A percentile compares a stretch with the other conserved stretches of the same genome.
These are phyloP conservation scores for Craterostigma plantagineum DNA, from an alignment of 257 asterid species.

Conservation along the genomic window DNA sequence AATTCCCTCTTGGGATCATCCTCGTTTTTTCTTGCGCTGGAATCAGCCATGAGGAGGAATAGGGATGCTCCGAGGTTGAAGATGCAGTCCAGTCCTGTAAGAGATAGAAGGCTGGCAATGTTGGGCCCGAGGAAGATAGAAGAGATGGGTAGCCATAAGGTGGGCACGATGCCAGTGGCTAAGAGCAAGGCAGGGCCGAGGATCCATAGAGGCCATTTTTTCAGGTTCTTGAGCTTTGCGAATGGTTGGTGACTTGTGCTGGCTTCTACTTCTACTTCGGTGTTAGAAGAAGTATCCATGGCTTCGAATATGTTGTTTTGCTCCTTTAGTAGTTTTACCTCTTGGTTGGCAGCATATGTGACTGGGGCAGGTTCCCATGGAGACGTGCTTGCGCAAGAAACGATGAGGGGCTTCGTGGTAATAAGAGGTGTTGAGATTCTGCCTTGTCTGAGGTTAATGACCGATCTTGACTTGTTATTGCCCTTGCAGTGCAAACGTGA, in stretches of 20 bases:
- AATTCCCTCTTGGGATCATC: conserved; percentile 4
- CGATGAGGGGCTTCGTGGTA: too few species aligned
- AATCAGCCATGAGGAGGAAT: conserved; percentile 86
- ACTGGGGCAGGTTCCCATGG: too few species aligned
- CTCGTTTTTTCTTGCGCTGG: conserved; percentile 41
- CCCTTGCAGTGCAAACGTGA: too few species aligned
- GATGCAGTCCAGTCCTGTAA: conserved; percentile 89
- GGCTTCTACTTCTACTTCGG: too few species aligned
- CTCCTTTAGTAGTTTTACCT: too few species aligned
- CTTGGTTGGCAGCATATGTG: too few species aligned
- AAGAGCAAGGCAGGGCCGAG: conserved; percentile 67
- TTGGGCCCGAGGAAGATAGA: conserved; percentile 80
- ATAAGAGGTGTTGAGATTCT: too few species aligned
- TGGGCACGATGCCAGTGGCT: conserved; percentile 78
- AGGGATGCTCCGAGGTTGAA: conserved; percentile 83
- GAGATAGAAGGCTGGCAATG: conserved; percentile 82
- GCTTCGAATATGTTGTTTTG: too few species aligned
- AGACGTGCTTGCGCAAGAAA: too few species aligned
- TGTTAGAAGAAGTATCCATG: too few species aligned
- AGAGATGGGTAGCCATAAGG: conserved; percentile 76
- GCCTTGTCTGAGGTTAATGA: too few species aligned
- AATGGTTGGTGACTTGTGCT: not conserved
- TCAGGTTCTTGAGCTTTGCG: conserved; percentile 13
- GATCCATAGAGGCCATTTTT: conserved; percentile 54
- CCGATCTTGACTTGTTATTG: too few species aligned